Base-by-base conservation (phyloP, 495 filamentous ascomycete species). In the Aspergillus egyptiacus region DNA sequence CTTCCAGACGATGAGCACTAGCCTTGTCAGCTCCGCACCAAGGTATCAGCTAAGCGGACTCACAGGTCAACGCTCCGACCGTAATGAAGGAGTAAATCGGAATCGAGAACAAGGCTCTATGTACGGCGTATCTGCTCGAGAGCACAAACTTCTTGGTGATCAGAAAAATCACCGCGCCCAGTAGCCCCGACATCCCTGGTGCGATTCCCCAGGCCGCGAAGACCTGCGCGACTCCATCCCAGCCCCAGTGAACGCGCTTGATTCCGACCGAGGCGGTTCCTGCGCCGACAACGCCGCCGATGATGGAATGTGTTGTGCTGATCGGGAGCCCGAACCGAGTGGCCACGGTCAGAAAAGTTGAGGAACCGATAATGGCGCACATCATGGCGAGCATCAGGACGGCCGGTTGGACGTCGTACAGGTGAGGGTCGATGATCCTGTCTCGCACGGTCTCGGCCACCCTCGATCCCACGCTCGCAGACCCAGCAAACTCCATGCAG, bases 1-100 rank as follows among this genome's bases (percentile, higher is more conserved):
- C 23, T 49, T 49, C 46, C 46, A 49, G 17, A 49, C 46, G 27
- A 49, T 22, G 18, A 49, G 36, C 46, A 49, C 44, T 47, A 34
- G 13, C 15, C 13, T 23, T n/a, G 42, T 47, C 20, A 47, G 22
- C 22, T 39, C 18, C 2, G 10, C 9, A 6, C 4, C 3, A 13
- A 19, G 14, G 32, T 6, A 1, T 17, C 10, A 19, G 11, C 5
- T 19, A 27, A n/a, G 44, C 2, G 10, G 17, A n/a, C 40, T 14
- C 38, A 47, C 44, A 40, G 7, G 46, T 49, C 17, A 49, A 28
- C 1, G 24, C 35, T 6, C 25, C 46, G 25, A 49, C 19, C 6
- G 46, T 17, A 5, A 49, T 39, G 28, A 49, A 49, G 0, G 46
- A 31, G 27, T 41, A 49, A n/a, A 49, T 18, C n/a, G 46, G 46